Percentiles rank a stretch among this genome's conserved stretches.
Conservation (phyloP, 2,329 filamentous ascomycete genomes). For the Fusarium bulbicola region DNA sequence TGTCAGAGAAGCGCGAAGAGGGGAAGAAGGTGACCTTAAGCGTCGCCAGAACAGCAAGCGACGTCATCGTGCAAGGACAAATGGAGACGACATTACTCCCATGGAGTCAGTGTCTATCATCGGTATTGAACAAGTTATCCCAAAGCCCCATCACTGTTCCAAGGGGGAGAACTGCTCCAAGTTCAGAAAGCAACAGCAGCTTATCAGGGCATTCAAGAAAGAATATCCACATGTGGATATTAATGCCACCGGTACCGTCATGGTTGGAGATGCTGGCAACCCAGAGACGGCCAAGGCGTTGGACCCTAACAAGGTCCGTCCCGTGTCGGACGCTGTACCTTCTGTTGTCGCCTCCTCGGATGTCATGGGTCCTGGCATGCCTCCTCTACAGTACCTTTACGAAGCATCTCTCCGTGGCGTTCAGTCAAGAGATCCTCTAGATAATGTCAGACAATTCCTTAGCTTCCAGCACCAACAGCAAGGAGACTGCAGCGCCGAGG, state of each 20-base stretch:
- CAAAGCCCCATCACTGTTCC: slow-evolving; percentile 83
- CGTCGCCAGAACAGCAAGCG: slow-evolving; percentile 54
- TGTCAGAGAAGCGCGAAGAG: slow-evolving; percentile 55
- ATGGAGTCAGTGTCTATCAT: slow-evolving; percentile 90
- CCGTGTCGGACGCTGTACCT: slow-evolving; percentile 77
- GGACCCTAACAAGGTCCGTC: slow-evolving; percentile 67
- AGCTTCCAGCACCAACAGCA: slow-evolving; percentile 74
- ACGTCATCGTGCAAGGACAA: slow-evolving; percentile 50
- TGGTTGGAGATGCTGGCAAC: slow-evolving; percentile 84
- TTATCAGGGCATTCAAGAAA: slow-evolving; percentile 77
- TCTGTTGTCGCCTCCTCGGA: slow-evolving; percentile 94
- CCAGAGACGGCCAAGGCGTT: slow-evolving; percentile 69
- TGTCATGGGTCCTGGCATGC: slow-evolving; percentile 77
- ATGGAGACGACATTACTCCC: slow-evolving; percentile 75
- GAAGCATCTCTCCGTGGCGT: slow-evolving; percentile 77
- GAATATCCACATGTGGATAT: slow-evolving; percentile 74
- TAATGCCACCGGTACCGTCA: slow-evolving; percentile 69
- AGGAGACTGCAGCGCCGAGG: slow-evolving; percentile 58
- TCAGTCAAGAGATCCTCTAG: slow-evolving; percentile 81
- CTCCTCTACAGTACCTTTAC: slow-evolving; percentile 75
- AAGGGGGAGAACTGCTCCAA: slow-evolving; percentile 89
- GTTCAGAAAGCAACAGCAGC: slow-evolving; percentile 81
- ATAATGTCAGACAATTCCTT: slow-evolving; percentile 92
- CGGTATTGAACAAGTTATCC: slow-evolving; percentile 87
- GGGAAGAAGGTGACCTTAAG: slow-evolving; percentile 47